These are phyloP conservation scores for Aspergillus brasiliensis DNA, from an alignment of 2,329 filamentous ascomycete species.

Conservation along the genomic window DNA sequence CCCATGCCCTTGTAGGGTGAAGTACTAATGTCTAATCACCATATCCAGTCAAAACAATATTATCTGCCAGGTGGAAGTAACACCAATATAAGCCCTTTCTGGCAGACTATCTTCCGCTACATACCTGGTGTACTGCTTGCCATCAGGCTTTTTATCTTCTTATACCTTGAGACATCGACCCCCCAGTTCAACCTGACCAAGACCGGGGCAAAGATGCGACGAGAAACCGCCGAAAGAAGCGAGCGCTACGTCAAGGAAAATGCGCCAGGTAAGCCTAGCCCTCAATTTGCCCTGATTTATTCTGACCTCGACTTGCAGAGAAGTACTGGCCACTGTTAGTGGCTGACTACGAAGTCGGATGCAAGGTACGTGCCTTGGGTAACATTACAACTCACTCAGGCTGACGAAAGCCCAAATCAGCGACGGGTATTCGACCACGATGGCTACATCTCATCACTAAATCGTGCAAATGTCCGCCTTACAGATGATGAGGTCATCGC, in stretches of 20 bases:
- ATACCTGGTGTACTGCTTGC: slow-evolving; percentile 10
- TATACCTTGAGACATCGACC: slow-evolving; percentile 14
- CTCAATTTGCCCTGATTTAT: not conserved
- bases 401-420: not conserved
- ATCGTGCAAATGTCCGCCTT: not conserved
- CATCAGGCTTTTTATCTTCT: slow-evolving; percentile 7
- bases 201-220: slow-evolving; percentile 4
- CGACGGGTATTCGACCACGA: slow-evolving; percentile 10
- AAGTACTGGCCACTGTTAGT: slow-evolving; percentile 21
- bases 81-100: not conserved
- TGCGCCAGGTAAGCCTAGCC: slow-evolving; percentile 11
- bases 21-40: not conserved
- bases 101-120: slow-evolving; percentile 8
- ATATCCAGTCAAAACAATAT: slow-evolving; percentile 14
- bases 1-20: no score
- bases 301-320: slow-evolving; percentile 1
- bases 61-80: slow-evolving; percentile 12
- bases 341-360: slow-evolving; percentile 18
- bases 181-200: slow-evolving; percentile 5
- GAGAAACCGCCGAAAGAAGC: not conserved
- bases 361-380: slow-evolving; percentile 16
- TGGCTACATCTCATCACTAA: slow-evolving; percentile 3
- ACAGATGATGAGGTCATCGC: not conserved
- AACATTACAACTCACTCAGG: not conserved
- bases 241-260: slow-evolving; percentile 8